These are phyloP conservation scores for Schizosaccharomyces versatilis DNA, from an alignment of 1,139 yeast genomes.

Conservation along the genomic window DNA sequence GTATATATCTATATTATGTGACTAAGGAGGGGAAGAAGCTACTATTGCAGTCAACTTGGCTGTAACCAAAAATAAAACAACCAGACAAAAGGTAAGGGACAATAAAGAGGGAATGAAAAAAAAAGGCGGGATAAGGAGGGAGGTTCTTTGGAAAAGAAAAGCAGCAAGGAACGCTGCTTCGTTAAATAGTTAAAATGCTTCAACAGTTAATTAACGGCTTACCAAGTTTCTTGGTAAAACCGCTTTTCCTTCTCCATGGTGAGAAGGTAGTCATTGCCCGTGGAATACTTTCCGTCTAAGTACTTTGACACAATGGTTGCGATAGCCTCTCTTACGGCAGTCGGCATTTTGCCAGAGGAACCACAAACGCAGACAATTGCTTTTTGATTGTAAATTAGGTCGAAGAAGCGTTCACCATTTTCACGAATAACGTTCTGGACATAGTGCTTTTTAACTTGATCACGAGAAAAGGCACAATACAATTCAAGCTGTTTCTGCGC, in stretches of 20 bases:
- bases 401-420: constrained; percentile 27
- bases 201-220: not conserved
- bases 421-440: constrained; percentile 52
- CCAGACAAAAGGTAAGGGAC: not conserved
- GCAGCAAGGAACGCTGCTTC: not conserved
- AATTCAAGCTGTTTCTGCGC: constrained; percentile 22
- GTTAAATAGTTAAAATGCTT: not conserved
- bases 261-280: constrained; percentile 31
- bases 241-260: constrained; percentile 44
- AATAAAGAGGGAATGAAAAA: not conserved
- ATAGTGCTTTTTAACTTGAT: constrained; percentile 28
- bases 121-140: not conserved
- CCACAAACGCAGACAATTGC: constrained; percentile 69
- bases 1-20: not conserved
- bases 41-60: not conserved
- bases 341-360: constrained; percentile 86
- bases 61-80: not conserved
- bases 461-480: constrained; percentile 43
- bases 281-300: constrained; percentile 22
- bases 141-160: not conserved
- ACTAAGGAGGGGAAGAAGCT: not conserved
- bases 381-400: constrained; percentile 29
- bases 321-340: constrained; percentile 60
- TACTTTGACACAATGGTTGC: constrained; percentile 33
- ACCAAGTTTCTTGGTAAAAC: constrained; percentile 89